Evolutionary conservation across 1,139 yeast species (phyloP).

Genomic region (Magnusiomyces magnusii): DNA sequence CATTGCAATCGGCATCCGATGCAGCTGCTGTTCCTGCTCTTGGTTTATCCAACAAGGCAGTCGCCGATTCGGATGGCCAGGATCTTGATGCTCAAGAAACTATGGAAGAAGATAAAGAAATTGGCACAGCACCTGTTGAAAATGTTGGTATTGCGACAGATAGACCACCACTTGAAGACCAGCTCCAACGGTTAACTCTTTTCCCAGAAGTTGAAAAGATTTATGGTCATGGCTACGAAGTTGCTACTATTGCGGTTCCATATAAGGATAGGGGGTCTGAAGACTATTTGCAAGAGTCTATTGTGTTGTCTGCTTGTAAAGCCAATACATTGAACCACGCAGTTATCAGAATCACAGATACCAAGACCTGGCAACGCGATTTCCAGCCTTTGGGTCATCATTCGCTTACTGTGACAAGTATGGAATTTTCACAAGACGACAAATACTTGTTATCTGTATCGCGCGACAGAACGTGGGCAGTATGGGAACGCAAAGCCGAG

Average conservation of each 20-base stretch:
- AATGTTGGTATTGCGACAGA: slow-evolving; percentile 38
- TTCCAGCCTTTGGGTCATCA: slow-evolving; percentile 53
- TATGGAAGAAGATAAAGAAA: slow-evolving; percentile 29
- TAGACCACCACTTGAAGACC: slow-evolving; percentile 79
- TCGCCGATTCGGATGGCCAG: slow-evolving; percentile 18
- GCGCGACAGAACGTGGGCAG: slow-evolving; percentile 78
- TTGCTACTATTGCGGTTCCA: slow-evolving; percentile 60
- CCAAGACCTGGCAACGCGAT: slow-evolving; percentile 53
- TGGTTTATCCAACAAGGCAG: slow-evolving; percentile 77
- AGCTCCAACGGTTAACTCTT: slow-evolving; percentile 80
- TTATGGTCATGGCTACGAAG: slow-evolving; percentile 97
- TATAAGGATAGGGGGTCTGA: background rate
- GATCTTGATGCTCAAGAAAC: slow-evolving; percentile 15
- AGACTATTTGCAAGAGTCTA: slow-evolving; percentile 47
- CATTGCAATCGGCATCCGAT: slow-evolving; percentile 40
- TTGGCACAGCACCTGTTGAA: slow-evolving; percentile 39
- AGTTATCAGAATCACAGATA: slow-evolving; percentile 67
- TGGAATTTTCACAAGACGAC: slow-evolving; percentile 69
- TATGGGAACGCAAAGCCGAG: slow-evolving; percentile 50
- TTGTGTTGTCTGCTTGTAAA: slow-evolving; percentile 85
- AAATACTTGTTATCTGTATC: slow-evolving; percentile 68
- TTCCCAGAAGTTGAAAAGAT: slow-evolving; percentile 95
- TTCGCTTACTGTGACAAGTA: slow-evolving; percentile 74
- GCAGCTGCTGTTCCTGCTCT: slow-evolving; percentile 89
- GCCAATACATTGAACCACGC: slow-evolving; percentile 84